Percentiles rank a stretch among this genome's conserved stretches.
Evolutionary conservation across 768 basidiomycete species (phyloP).

Genomic region (Mycena kentingensis): DNA sequence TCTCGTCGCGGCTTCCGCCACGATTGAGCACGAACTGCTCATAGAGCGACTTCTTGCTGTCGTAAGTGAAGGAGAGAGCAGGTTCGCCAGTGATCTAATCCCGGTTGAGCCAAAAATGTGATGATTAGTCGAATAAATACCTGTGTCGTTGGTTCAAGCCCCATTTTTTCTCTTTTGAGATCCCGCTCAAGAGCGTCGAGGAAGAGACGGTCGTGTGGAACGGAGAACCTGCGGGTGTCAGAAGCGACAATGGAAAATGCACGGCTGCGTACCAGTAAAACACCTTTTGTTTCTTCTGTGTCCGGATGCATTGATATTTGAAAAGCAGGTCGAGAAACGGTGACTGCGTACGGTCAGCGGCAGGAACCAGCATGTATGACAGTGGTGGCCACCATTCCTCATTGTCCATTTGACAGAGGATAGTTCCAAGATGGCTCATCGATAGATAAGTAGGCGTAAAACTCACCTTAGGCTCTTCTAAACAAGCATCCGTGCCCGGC

Average conservation of each 20-base stretch:
- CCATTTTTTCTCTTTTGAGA: conserved; percentile 93
- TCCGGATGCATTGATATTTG: conserved; percentile 95
- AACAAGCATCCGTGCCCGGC: conserved; percentile 86
- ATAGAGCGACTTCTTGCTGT: conserved; percentile 80
- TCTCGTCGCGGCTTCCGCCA: conserved; percentile 34
- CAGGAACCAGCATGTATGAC: conserved; percentile 4
- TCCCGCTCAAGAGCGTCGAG: conserved; percentile 96
- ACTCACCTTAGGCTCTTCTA: conserved; percentile 94
- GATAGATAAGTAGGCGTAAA: not conserved
- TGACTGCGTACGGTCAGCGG: no score
- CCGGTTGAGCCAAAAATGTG: no score
- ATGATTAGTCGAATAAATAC: no score
- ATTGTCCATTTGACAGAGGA: no score
- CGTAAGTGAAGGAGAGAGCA: conserved; percentile 85
- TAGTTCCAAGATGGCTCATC: no score
- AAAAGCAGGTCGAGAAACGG: conserved; percentile 92
- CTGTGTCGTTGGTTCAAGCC: conserved; percentile 81
- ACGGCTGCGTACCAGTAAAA: conserved; percentile 80
- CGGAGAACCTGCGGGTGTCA: conserved; percentile 74
- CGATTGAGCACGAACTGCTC: conserved; percentile 71
- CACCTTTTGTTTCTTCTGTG: conserved; percentile 99
- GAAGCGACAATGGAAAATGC: conserved; percentile 1
- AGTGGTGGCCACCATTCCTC: not conserved
- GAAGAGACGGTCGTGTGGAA: conserved; percentile 95
- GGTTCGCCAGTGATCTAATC: conserved; percentile 70